These are phyloP conservation scores for Pharnaceum exiguum DNA, from an alignment of 148 eudicot genomes.

Conservation along the genomic window DNA sequence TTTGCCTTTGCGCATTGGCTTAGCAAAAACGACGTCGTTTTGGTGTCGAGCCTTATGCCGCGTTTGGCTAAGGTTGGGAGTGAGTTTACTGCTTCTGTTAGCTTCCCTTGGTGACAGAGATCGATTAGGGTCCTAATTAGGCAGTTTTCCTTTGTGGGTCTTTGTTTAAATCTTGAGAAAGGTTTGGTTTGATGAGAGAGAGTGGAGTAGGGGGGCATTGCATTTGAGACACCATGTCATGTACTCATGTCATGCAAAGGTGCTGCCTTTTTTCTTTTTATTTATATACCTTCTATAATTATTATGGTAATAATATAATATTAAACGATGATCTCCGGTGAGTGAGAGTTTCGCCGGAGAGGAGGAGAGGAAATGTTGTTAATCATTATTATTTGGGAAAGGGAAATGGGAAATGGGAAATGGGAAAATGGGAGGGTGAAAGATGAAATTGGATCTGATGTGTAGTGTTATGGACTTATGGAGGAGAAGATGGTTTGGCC, in stretches of 20 bases:
- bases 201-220: slow-evolving; percentile 43
- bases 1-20: slow-evolving; percentile 41
- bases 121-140: slow-evolving; percentile 36
- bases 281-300: too few species aligned
- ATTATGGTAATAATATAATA: too few species aligned
- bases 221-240: slow-evolving; percentile 47
- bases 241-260: too few species aligned
- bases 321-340: too few species aligned
- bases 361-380: too few species aligned
- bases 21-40: slow-evolving; percentile 41
- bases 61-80: slow-evolving; percentile 28
- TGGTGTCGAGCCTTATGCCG: slow-evolving; percentile 50
- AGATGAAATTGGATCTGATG: too few species aligned
- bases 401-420: too few species aligned
- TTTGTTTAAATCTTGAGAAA: slow-evolving; percentile 14
- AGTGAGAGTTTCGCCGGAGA: too few species aligned
- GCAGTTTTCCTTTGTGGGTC: slow-evolving; percentile 26
- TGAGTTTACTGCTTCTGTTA: slow-evolving; percentile 48
- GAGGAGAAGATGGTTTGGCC: too few species aligned
- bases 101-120: slow-evolving; percentile 48
- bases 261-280: background rate
- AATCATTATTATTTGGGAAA: too few species aligned
- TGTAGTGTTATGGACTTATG: too few species aligned
- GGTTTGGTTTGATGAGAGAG: slow-evolving; percentile 17
- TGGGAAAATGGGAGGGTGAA: too few species aligned